Percentiles rank a stretch among this genome's conserved stretches.
These are phyloP conservation scores for Teratosphaeria nubilosa DNA, from an alignment of 2,329 filamentous ascomycete genomes.

Conservation along the genomic window DNA sequence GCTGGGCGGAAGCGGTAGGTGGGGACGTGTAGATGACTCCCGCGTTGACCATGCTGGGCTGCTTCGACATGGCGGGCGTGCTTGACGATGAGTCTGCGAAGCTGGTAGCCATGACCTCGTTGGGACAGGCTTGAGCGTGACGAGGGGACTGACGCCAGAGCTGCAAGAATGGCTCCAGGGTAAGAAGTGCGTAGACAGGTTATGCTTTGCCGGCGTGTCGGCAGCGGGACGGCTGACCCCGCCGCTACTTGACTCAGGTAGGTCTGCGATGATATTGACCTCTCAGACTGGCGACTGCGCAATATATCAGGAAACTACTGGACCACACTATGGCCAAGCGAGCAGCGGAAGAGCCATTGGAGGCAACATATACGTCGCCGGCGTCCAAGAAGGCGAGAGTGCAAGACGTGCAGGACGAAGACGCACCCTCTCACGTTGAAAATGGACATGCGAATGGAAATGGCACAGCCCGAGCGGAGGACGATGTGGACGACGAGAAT, in stretches of 20 bases:
- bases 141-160: neutral
- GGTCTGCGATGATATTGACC: neutral
- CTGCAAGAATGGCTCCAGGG: neutral
- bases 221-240: neutral
- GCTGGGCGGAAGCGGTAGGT: neutral
- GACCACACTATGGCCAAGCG: slow-evolving; percentile 34
- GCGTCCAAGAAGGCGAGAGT: slow-evolving; percentile 39
- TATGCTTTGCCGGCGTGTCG: neutral
- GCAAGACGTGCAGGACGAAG: slow-evolving; percentile 32
- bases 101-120: neutral
- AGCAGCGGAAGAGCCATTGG: slow-evolving; percentile 36
- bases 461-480: slow-evolving; percentile 22
- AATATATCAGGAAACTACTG: neutral
- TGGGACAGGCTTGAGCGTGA: neutral
- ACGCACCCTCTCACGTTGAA: slow-evolving; percentile 20
- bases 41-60: neutral
- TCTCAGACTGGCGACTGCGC: too few relatives aligned
- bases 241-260: neutral
- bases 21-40: neutral
- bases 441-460: slow-evolving; percentile 17
- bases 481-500: slow-evolving; percentile 25
- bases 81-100: neutral
- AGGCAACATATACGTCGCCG: slow-evolving; percentile 35
- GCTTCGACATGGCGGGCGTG: neutral
- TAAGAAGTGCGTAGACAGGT: too few relatives aligned